These are phyloP conservation scores for Suhomyces bokatorum DNA, from an alignment of 1,139 yeast genomes.

Conservation along the genomic window DNA sequence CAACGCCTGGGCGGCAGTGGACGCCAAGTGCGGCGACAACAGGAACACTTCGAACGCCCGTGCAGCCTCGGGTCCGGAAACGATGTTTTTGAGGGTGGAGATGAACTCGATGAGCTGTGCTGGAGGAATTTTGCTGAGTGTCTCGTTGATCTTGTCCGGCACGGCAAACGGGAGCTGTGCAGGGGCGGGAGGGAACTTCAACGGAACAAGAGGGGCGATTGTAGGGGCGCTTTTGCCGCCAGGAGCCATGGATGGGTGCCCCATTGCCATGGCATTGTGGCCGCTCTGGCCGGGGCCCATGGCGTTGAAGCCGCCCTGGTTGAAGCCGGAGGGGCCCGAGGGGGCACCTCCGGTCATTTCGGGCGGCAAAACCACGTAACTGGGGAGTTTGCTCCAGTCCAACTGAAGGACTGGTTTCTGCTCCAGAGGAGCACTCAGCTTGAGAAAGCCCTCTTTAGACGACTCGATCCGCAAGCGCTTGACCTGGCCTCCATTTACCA, in stretches of 20 bases:
- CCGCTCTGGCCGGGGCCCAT: constrained; percentile 5
- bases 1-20: constrained; percentile 70
- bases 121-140: constrained; percentile 65
- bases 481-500: constrained; percentile 34
- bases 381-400: constrained; percentile 48
- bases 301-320: not conserved
- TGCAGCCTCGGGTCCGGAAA: constrained; percentile 50
- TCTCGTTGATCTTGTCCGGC: constrained; percentile 55
- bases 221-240: not conserved
- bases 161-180: constrained; percentile 37
- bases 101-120: constrained; percentile 66
- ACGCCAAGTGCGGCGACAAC: constrained; percentile 59
- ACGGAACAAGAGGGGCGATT: constrained; percentile 8
- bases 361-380: constrained; percentile 54
- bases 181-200: constrained; percentile 29
- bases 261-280: not conserved
- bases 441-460: constrained; percentile 58
- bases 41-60: constrained; percentile 54
- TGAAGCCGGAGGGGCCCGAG: constrained; percentile 3
- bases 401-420: constrained; percentile 43
- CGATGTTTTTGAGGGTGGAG: constrained; percentile 57
- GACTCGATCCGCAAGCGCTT: constrained; percentile 55
- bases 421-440: constrained; percentile 28
- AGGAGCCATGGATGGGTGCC: not conserved
- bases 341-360: constrained; percentile 30